Base-by-base conservation (phyloP, 805 yeast species). In the Metahyphopichia silvanorum region DNA sequence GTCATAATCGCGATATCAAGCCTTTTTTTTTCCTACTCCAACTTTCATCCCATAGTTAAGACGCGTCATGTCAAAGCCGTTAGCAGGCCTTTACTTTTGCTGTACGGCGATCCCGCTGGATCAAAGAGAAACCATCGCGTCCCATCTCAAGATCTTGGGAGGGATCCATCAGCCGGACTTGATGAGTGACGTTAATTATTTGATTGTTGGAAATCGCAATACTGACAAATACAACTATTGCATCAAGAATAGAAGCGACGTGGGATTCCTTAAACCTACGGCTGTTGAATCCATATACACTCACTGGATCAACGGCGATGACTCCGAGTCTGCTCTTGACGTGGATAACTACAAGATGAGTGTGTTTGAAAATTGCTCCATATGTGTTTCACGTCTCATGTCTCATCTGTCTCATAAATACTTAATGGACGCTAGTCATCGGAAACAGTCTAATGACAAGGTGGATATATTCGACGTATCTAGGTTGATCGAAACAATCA, bases 171-270 rank as follows among this genome's bases (percentile, higher is more conserved):
- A 70, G 37, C 66, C 67, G 25, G 81, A 81, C 46, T 55, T 82
- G 42, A 76, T 80, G 63, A 72, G 77, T 29, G 79, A 77, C 49
- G 80, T 76, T 2, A 68, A 72, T 33, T 73, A 74, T 25, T 54
- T 83, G 16, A 64, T 83, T 4, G 79, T 81, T 19, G 87, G 86
- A 2, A 67, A 66, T 25, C 58, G 73, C 18, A 58, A 66, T 35
- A 76, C 83, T 0, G 79, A 74, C 17, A 79, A 79, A 49, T 77
- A 69, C 51, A 57, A 56, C 31, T 79, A 65, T 47, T 69, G 76
- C 34, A 68, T 76, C 1, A 57, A 64, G 35, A 60, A 65, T 35
- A 56, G 86, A 34, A 57, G 61, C 31, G 89, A 84, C 55, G 68
- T 86, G 20, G 54, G 53, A 26, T 77, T 86, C 43, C 49, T 86